These are phyloP conservation scores for Gloeophyllum trabeum DNA, from an alignment of 768 basidiomycete genomes.

Conservation along the genomic window DNA sequence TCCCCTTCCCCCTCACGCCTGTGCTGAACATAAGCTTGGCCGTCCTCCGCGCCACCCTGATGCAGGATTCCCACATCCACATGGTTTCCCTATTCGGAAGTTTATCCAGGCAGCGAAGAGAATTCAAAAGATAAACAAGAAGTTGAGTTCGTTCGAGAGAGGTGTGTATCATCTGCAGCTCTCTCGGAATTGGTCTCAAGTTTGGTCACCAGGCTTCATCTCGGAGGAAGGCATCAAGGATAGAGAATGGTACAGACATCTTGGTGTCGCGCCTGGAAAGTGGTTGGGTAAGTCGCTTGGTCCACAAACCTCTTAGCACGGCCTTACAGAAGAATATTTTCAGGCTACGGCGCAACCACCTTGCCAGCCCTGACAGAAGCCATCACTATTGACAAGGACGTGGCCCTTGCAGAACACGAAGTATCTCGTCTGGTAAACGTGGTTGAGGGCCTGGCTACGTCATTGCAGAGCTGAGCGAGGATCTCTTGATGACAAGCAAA, in stretches of 20 bases:
- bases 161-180: slow-evolving; percentile 20
- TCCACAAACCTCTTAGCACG: not conserved
- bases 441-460: slow-evolving; percentile 26
- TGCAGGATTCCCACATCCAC: not conserved
- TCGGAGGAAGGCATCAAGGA: slow-evolving; percentile 66
- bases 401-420: slow-evolving; percentile 49
- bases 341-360: slow-evolving; percentile 79
- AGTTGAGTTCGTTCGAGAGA: slow-evolving; percentile 59
- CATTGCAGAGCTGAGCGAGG: too few relatives aligned
- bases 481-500: too few relatives aligned
- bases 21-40: not conserved
- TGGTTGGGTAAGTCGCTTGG: slow-evolving; percentile 22
- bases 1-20: not conserved
- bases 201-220: slow-evolving; percentile 35
- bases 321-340: not conserved
- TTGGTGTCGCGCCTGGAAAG: slow-evolving; percentile 81
- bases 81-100: not conserved
- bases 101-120: slow-evolving; percentile 48
- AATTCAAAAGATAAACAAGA: slow-evolving; percentile 49
- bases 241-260: slow-evolving; percentile 79
- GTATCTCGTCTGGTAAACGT: slow-evolving; percentile 40
- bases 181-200: not conserved
- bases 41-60: not conserved
- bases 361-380: slow-evolving; percentile 75
- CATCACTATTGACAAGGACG: slow-evolving; percentile 56